Conservation (phyloP, 1,284 basidiomycete species). For the Termitomyces sp. region DNA sequence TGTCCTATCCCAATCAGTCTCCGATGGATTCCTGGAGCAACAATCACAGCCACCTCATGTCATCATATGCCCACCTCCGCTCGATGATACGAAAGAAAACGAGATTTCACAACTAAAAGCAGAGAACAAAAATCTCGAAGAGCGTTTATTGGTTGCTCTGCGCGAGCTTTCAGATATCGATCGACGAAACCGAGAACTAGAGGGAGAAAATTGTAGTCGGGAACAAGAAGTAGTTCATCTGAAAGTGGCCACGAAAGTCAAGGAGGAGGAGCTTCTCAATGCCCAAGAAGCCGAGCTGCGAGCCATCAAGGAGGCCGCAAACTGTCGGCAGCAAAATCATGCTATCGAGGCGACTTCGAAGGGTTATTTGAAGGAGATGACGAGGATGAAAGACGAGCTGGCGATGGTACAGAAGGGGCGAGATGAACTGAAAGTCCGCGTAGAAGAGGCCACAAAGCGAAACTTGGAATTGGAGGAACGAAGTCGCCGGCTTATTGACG, state of each 20-base stretch:
- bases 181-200: conserved; percentile 5
- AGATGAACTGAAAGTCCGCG: not conserved
- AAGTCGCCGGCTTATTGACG: not conserved
- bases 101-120: not conserved
- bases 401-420: not conserved
- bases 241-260: not conserved
- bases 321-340: not conserved
- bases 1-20: conserved; percentile 14
- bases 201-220: conserved; percentile 3
- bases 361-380: not conserved
- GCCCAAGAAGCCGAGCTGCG: not conserved
- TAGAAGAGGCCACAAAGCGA: not conserved
- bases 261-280: not conserved
- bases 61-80: not conserved
- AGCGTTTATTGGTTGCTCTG: not conserved
- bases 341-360: not conserved
- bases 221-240: not conserved
- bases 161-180: not conserved
- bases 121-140: not conserved
- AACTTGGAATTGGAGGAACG: not conserved
- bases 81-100: not conserved
- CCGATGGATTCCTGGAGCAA: conserved; percentile 10
- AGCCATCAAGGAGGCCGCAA: not conserved
- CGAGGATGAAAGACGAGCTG: not conserved
- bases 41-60: not conserved